Percentiles rank a stretch among this genome's conserved stretches.
These are phyloP conservation scores for Irpex sp. DNA, from an alignment of 1,284 basidiomycete species.

Conservation along the genomic window DNA sequence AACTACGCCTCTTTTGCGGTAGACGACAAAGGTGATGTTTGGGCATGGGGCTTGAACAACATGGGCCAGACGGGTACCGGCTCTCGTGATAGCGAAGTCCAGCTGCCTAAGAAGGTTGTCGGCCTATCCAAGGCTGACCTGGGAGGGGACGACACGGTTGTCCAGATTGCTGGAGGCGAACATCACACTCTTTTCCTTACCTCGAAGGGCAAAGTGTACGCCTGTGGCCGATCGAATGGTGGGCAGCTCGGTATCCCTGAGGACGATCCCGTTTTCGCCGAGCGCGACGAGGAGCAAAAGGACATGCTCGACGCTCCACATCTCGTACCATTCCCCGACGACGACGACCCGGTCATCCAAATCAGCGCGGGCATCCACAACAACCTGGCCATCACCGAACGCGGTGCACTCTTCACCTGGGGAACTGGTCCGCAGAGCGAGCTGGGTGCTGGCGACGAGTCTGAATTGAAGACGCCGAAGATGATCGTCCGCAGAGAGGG, in stretches of 20 bases:
- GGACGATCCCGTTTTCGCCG: constrained; percentile 54
- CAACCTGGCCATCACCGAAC: constrained; percentile 75
- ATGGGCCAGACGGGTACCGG: constrained; percentile 65
- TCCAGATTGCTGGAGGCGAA: constrained; percentile 75
- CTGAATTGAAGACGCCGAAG: constrained; percentile 52
- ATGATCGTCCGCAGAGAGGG: constrained; percentile 62
- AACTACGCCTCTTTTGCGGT: constrained; percentile 87
- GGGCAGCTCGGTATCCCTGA: constrained; percentile 74
- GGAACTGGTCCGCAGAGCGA: constrained; percentile 76
- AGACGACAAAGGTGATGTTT: constrained; percentile 76
- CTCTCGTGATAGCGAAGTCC: constrained; percentile 52
- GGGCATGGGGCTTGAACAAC: constrained; percentile 89
- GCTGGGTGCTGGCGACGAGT: constrained; percentile 58
- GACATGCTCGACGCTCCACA: constrained; percentile 59
- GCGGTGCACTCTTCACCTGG: constrained; percentile 83
- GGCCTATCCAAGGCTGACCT: constrained; percentile 66
- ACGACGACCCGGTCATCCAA: constrained; percentile 56
- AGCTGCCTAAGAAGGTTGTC: constrained; percentile 64
- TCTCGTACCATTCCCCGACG: constrained; percentile 65
- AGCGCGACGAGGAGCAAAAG: constrained; percentile 36
- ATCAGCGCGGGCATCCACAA: constrained; percentile 79
- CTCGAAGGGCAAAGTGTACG: constrained; percentile 78
- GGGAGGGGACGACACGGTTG: constrained; percentile 55
- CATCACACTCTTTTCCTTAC: constrained; percentile 89
- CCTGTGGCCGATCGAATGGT: constrained; percentile 75